Percentiles rank a stretch among this genome's conserved stretches.
Evolutionary conservation across 1,284 basidiomycete genomes (phyloP).

Genomic region (Chiua sp.): DNA sequence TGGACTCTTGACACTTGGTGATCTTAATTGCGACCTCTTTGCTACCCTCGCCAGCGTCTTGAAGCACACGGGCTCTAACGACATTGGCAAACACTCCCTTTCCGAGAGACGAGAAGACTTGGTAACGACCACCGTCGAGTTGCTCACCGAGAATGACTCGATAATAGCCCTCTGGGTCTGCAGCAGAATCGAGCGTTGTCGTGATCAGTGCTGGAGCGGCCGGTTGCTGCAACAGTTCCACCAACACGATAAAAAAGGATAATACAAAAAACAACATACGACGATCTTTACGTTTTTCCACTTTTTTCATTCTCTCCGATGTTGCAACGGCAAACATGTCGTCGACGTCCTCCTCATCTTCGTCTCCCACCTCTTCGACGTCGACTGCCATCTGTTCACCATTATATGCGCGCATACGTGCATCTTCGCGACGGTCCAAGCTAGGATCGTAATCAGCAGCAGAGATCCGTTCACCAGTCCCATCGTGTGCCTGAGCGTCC

Average conservation of each 20-base stretch:
- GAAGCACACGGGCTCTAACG: constrained; percentile 86
- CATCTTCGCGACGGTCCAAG: constrained; percentile 82
- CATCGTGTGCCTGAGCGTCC: constrained; percentile 49
- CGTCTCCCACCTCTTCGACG: constrained; percentile 66
- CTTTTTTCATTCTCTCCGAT: constrained; percentile 62
- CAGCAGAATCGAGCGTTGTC: constrained; percentile 72
- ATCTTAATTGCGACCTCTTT: constrained; percentile 99
- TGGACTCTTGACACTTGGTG: constrained; percentile 94
- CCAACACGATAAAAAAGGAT: constrained; percentile 8
- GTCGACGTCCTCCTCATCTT: constrained; percentile 85
- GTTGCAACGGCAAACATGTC: constrained; percentile 86
- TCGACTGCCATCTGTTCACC: constrained; percentile 44
- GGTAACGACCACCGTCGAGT: constrained; percentile 91
- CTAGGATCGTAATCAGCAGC: constrained; percentile 96
- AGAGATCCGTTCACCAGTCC: constrained; percentile 72
- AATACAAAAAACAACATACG: constrained; percentile 31
- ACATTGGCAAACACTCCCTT: constrained; percentile 99
- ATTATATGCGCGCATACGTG: constrained; percentile 67
- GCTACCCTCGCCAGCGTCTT: constrained; percentile 66
- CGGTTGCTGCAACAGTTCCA: constrained; percentile 47
- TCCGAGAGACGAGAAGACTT: constrained; percentile 93
- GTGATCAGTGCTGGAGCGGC: constrained; percentile 68
- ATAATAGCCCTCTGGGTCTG: constrained; percentile 96
- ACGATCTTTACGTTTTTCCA: constrained; percentile 62
- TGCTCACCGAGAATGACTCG: constrained; percentile 94